Evolutionary conservation across 2,329 filamentous ascomycete species (phyloP), one percentile per base, ranked within the genome.

Genomic region (Hymenotorrendiella dingleyae): DNA sequence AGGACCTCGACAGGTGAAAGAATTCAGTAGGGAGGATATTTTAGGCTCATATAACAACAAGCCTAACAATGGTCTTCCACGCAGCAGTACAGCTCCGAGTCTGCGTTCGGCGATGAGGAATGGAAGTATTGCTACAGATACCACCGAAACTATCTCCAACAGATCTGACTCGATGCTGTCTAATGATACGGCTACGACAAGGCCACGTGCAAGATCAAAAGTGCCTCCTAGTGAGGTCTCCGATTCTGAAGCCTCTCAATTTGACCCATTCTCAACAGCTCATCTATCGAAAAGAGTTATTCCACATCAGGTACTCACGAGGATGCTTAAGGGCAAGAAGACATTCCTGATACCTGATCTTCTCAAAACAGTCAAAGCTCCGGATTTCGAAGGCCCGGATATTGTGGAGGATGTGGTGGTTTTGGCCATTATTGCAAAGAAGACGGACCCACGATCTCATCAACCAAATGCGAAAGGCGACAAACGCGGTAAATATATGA

Each of bases 401-500:
- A 72, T 89, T 40, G 88, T 96, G 57, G 80, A 85, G 40, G 91
- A 98, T 62, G 85, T 90, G 57, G 88, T 98, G 6, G 77, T 97
- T 2, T 82, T 97, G 56, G 93, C 80, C 7, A 82, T 96, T 45
- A 76, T 98, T 17, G 88, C 87, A 6, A 85, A 82, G 32, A 97
- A 97, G 62, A 95, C 93, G 0, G 80, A 84, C 1, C 89, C 93
- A 0, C 81, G 80, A 29, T 60, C 68, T 1, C 78, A 82, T 59
- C 73, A 75, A 50, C 64, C 69, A 4, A 59, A 62, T 3, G 56
- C 68, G 7, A 67, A 70, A 5, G 66, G 63, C 22, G 68, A 70
- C 34, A 70, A 72, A 3, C 67, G 74, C 16, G 83, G 84, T 37
- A 96, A 94, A 62, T 98, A 94, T 68, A 96, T 98, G 86, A 84